Base-by-base conservation (phyloP, 139 green algal genomes). In the Coccomyxa sp. region DNA sequence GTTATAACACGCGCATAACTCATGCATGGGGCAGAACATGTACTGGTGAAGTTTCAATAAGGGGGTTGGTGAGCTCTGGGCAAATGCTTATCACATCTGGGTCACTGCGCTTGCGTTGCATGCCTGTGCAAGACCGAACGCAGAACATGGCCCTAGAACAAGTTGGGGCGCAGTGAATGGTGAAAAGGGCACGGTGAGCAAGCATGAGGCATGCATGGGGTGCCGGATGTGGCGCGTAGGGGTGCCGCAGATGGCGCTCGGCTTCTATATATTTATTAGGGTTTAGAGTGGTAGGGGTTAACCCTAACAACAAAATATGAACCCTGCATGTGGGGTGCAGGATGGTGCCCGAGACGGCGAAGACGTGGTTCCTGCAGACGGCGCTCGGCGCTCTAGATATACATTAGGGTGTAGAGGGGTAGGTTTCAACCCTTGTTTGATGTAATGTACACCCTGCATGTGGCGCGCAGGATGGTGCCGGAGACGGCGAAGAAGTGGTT, bases 351-450 rank as follows among this genome's bases (percentile, higher is more conserved):
- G 91, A 97, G 74, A 85, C 94, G 0, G 87, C 93, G 59, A 99
- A 98, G 87, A 89, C 95, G 84, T 96, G 87, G 85, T 96, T 99
- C 58, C 95, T 95, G 1, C 85, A 93, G 83, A 93, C 98, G 92
- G 93, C 96, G 0, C 63, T 95, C 0, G 97, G 97, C 15, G 17
- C 14, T 25, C 16, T 66, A n/a, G 0, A 32, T 80, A 58, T 77
- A 31, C 76, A 63, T 80, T 51, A 45, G 59, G 17, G 79, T 45
- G 28, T 7, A 75, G 59, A 68, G 15, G 14, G 60, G 60, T 25
- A 25, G 60, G 60, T 68, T 14, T 68, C 14, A 14, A 16, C 60
- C 60, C 16, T 14, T 25, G 16, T 68, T 14, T 16, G 16, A 16
- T 14, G 60, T 68, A 25, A 68, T 68, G 60, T 68, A 14, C n/a